Percentiles rank a stretch among this genome's conserved stretches.
Evolutionary conservation across 257 asterid genomes (phyloP).

Genomic region (Thymus mandschuricus): DNA sequence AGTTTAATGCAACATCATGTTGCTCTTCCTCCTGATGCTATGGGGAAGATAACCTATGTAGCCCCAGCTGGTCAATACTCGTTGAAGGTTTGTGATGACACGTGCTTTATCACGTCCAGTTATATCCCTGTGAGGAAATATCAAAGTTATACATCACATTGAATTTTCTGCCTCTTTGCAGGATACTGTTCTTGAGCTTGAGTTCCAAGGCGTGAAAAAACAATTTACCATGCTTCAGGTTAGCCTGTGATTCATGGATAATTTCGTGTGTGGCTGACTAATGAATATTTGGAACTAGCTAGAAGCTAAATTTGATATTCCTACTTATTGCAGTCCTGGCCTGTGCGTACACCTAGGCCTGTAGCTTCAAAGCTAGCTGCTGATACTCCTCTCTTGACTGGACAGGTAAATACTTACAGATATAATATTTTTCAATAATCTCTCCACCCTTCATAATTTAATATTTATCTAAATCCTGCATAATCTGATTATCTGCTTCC

Average conservation of each 20-base stretch:
- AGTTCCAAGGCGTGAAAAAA: constrained; percentile 97
- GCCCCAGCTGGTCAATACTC: constrained; percentile 98
- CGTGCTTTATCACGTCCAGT: constrained; percentile 17
- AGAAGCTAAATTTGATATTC: constrained; percentile 33
- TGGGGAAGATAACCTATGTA: constrained; percentile 91
- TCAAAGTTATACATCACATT: constrained; percentile 15
- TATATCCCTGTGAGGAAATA: neutral
- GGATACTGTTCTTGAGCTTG: constrained; percentile 99
- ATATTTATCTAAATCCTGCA: constrained; percentile 16
- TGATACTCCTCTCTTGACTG: constrained; percentile 98
- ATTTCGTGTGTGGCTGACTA: constrained; percentile 12
- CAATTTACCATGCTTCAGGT: constrained; percentile 98
- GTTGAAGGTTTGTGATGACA: constrained; percentile 60
- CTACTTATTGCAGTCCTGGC: constrained; percentile 76
- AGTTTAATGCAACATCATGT: constrained; percentile 86
- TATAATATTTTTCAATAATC: neutral
- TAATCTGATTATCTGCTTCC: constrained; percentile 37
- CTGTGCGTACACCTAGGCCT: constrained; percentile 97
- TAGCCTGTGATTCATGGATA: constrained; percentile 24
- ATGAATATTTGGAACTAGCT: constrained; percentile 19
- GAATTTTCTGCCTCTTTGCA: constrained; percentile 45
- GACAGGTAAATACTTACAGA: constrained; percentile 68
- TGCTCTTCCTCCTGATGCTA: constrained; percentile 95
- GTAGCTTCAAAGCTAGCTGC: constrained; percentile 97
- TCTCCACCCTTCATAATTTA: constrained; percentile 19